Evolutionary conservation across 2,329 filamentous ascomycete genomes (phyloP).

Genomic region (Rutstroemia sp.): DNA sequence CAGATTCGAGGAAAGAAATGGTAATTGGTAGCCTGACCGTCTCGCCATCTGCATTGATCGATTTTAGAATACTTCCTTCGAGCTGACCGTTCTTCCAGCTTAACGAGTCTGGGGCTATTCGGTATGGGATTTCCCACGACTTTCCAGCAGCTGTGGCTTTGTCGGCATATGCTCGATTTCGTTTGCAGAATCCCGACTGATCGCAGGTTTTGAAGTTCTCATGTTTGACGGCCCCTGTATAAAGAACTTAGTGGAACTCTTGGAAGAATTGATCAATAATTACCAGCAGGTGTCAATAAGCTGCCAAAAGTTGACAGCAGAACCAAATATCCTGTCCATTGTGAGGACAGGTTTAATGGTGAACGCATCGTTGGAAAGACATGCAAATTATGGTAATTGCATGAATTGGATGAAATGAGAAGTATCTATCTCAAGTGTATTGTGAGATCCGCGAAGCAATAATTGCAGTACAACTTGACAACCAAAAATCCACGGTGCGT

Average conservation of each 20-base stretch:
- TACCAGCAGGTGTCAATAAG: slow-evolving; percentile 58
- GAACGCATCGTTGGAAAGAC: slow-evolving; percentile 18
- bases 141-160: slow-evolving; percentile 55
- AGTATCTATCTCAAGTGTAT: not conserved
- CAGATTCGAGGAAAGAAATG: slow-evolving; percentile 83
- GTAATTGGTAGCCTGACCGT: slow-evolving; percentile 75
- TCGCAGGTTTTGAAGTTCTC: slow-evolving; percentile 96
- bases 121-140: slow-evolving; percentile 74
- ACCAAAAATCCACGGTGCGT: not conserved
- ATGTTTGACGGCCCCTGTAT: slow-evolving; percentile 75
- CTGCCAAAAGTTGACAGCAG: slow-evolving; percentile 51
- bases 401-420: not conserved
- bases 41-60: slow-evolving; percentile 55
- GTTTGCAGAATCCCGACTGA: slow-evolving; percentile 94
- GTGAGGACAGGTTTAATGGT: slow-evolving; percentile 39
- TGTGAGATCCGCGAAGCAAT: not conserved
- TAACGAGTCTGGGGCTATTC: slow-evolving; percentile 62
- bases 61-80: slow-evolving; percentile 75
- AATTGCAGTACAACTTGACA: not conserved
- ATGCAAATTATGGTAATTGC: not conserved
- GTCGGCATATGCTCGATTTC: slow-evolving; percentile 87
- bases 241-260: slow-evolving; percentile 9
- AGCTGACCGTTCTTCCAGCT: slow-evolving; percentile 74
- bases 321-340: slow-evolving; percentile 59
- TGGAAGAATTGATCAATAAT: not conserved